Base-by-base conservation (phyloP, 441 rosid species). In the Iberis amara region DNA sequence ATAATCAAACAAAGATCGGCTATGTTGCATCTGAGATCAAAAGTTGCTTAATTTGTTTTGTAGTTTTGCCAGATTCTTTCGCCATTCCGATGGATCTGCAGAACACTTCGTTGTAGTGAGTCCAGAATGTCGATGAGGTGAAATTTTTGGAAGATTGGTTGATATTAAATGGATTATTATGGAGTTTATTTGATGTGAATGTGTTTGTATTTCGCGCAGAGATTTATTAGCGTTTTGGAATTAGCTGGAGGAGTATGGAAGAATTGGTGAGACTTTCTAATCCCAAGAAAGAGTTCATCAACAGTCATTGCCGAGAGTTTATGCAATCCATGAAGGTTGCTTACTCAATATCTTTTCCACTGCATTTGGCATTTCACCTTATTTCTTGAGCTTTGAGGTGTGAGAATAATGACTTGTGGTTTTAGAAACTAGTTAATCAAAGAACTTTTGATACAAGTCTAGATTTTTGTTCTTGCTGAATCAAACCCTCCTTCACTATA, bases 61-160 rank as follows among this genome's bases (percentile, higher is more conserved):
- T 1, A 18, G 1, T 18, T 18, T 18, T 18, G 21, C 2, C 21
- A 18, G 21, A 18, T 18, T 18, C 21, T 18, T 18, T 1, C 21
- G 3, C 21, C 21, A 26, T 2, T 26, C 30, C 0, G 6, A 90
- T 87, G 95, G 98, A 91, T 63, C 67, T 81, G 36, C 98, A 85
- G 68, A 92, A 79, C 68, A 82, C 94, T 23, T 88, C 98, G 13
- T 59, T 92, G 77, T 95, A 83, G 69, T 78, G 86, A 5, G 94
- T 92, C 49, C 96, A 86, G 69, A 86, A 86, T 69, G 96, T 88
- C 8, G 98, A 92, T 64, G 85, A 83, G 81, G 95, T 86, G 47
- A 42, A 7, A 39, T 27, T 42, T 53, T 1, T 7, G 5, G 31
- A 11, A 18, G 9, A 7, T 31, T 6, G 6, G 5, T 26, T 6